These are phyloP conservation scores for Boletus fagicola DNA, from an alignment of 768 basidiomycete genomes.

Conservation along the genomic window DNA sequence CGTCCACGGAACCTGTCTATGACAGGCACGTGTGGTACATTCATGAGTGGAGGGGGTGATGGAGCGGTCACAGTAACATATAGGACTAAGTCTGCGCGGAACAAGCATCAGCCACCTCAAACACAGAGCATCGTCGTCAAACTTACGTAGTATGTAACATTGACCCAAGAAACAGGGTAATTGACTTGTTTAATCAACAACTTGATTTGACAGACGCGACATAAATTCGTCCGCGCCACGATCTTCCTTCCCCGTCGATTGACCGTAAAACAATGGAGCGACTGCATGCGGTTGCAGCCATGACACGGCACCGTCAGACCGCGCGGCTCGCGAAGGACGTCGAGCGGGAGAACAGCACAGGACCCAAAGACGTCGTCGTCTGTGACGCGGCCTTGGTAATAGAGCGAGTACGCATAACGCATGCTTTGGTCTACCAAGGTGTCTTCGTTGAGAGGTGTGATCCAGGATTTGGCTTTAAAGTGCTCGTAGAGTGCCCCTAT, in stretches of 20 bases:
- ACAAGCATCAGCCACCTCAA: slow-evolving; percentile 5
- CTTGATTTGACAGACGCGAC: slow-evolving; percentile 33
- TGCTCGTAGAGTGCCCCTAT: slow-evolving; percentile 36
- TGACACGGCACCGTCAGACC: slow-evolving; percentile 25
- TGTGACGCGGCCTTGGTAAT: slow-evolving; percentile 27
- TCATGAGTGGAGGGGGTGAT: neutral
- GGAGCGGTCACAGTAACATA: neutral
- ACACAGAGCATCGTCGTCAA: neutral
- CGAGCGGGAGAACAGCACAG: slow-evolving; percentile 24
- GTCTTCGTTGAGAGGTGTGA: slow-evolving; percentile 16
- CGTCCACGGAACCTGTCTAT: neutral
- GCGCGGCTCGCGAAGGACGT: slow-evolving; percentile 26
- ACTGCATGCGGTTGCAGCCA: slow-evolving; percentile 30
- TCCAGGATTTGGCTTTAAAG: slow-evolving; percentile 30
- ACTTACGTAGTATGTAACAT: slow-evolving; percentile 19
- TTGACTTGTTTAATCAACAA: slow-evolving; percentile 25
- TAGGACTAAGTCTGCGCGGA: slow-evolving; percentile 6
- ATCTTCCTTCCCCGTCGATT: slow-evolving; percentile 16
- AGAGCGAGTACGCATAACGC: slow-evolving; percentile 30
- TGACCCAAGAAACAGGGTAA: slow-evolving; percentile 24
- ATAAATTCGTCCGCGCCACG: slow-evolving; percentile 24
- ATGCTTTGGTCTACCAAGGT: slow-evolving; percentile 25
- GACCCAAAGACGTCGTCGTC: slow-evolving; percentile 27
- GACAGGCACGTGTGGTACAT: neutral
- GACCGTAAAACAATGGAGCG: slow-evolving; percentile 28